Conservation (phyloP, 345 rosid species). For the Eucalyptus brandiana region DNA sequence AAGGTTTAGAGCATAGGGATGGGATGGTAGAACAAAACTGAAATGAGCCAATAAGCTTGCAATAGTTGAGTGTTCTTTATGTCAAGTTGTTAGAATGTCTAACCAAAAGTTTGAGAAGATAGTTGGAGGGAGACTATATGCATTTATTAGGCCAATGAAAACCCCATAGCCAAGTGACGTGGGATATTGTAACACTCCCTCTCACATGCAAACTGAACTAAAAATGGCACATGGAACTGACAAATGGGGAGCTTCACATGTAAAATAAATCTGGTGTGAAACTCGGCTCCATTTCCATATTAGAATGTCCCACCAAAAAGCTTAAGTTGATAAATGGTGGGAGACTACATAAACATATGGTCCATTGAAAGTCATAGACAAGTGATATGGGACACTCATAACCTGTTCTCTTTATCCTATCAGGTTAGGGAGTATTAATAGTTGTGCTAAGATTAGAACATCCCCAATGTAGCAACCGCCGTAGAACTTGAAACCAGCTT, state of each 20-base stretch:
- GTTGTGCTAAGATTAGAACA: background rate
- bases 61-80: background rate
- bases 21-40: background rate
- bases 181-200: background rate
- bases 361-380: background rate
- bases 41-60: background rate
- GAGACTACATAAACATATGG: background rate
- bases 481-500: background rate
- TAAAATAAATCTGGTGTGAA: background rate
- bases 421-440: background rate
- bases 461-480: background rate
- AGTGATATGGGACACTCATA: background rate
- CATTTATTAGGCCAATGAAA: background rate
- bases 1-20: background rate
- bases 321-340: background rate
- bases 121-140: background rate
- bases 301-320: background rate
- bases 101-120: background rate
- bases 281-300: background rate
- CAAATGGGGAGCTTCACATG: background rate
- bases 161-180: background rate
- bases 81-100: background rate
- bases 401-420: background rate
- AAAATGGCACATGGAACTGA: background rate
- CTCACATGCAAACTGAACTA: background rate